phyloP scores from a whole-genome alignment of 1,284 basidiomycete genomes.

The Cryptococcus floricola region DNA sequence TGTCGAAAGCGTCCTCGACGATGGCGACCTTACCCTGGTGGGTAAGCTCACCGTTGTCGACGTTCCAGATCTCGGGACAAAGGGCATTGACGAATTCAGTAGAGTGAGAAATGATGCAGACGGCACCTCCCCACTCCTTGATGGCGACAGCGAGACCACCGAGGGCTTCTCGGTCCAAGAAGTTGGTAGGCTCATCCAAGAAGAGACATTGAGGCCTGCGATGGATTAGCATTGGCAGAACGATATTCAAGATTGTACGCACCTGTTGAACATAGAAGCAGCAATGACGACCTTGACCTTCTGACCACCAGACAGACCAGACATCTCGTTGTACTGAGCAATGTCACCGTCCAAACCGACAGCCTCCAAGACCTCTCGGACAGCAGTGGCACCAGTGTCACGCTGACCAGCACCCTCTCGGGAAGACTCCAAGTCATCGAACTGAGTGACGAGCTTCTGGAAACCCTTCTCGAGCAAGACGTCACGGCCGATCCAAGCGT shows the following conservation, averaged over 20 bases:
- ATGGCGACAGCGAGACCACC: conserved; percentile 92
- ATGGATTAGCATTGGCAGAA: not conserved
- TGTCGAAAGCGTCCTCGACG: conserved; percentile 69
- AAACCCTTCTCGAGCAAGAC: conserved; percentile 85
- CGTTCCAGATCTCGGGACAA: conserved; percentile 61
- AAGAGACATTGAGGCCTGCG: conserved; percentile 45
- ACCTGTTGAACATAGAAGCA: conserved; percentile 88
- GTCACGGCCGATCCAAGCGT: conserved; percentile 91
- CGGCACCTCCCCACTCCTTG: conserved; percentile 92
- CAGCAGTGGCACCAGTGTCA: conserved; percentile 72
- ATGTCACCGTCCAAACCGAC: conserved; percentile 96
- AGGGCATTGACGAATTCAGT: conserved; percentile 80
- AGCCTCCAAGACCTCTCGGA: conserved; percentile 86
- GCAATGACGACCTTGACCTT: conserved; percentile 97
- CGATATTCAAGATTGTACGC: conserved; percentile 9
- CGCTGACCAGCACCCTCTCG: conserved; percentile 85
- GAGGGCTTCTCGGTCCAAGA: conserved; percentile 64
- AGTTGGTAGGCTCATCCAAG: conserved; percentile 93
- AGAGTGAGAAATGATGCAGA: conserved; percentile 97
- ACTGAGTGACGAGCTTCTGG: conserved; percentile 85
- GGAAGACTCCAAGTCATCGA: conserved; percentile 94
- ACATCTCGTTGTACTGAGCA: conserved; percentile 94
- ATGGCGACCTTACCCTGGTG: conserved; percentile 82
- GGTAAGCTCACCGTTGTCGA: conserved; percentile 61
- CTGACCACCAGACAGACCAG: conserved; percentile 85